Percentiles rank a stretch among this genome's conserved stretches.
phyloP scores from a whole-genome alignment of 305 asterid species.

The Fraxinus floribunda region DNA sequence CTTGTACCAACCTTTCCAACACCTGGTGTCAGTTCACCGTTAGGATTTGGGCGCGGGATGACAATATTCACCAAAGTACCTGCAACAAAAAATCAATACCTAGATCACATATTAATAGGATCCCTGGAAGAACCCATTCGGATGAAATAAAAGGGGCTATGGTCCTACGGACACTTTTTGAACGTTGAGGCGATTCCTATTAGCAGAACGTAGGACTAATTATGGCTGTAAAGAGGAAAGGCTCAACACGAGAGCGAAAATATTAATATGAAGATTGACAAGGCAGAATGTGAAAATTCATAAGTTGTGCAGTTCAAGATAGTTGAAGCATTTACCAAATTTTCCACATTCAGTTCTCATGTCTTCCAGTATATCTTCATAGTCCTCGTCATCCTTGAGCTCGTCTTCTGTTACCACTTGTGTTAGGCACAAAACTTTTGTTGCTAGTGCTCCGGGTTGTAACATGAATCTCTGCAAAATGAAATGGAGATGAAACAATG shows the following conservation, averaged over 20 bases:
- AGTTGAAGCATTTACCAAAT: conserved; percentile 54
- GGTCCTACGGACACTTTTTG: conserved; percentile 12
- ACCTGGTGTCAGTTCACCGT: conserved; percentile 42
- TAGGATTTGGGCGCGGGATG: conserved; percentile 49
- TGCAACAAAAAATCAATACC: conserved; percentile 18
- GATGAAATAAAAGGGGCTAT: neutral
- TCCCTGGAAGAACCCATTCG: neutral
- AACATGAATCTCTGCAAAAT: conserved; percentile 69
- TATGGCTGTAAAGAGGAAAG: neutral
- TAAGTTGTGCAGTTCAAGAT: neutral
- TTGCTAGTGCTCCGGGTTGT: conserved; percentile 54
- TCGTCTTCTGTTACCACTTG: conserved; percentile 75
- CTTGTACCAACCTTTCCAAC: conserved; percentile 45
- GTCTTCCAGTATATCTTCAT: conserved; percentile 86
- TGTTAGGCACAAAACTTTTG: conserved; percentile 85
- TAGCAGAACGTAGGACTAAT: conserved; percentile 17
- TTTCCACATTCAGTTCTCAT: conserved; percentile 91
- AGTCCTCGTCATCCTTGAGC: conserved; percentile 82
- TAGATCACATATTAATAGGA: neutral
- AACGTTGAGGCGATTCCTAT: neutral
- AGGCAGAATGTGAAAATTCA: conserved; percentile 4
- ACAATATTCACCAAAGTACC: conserved; percentile 46
- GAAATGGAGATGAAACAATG: conserved; percentile 2
- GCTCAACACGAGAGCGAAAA: neutral
- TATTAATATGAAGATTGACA: conserved; percentile 16